Evolutionary conservation across 1,139 yeast genomes (phyloP).

Genomic region (Debaryomyces subglobosus): DNA sequence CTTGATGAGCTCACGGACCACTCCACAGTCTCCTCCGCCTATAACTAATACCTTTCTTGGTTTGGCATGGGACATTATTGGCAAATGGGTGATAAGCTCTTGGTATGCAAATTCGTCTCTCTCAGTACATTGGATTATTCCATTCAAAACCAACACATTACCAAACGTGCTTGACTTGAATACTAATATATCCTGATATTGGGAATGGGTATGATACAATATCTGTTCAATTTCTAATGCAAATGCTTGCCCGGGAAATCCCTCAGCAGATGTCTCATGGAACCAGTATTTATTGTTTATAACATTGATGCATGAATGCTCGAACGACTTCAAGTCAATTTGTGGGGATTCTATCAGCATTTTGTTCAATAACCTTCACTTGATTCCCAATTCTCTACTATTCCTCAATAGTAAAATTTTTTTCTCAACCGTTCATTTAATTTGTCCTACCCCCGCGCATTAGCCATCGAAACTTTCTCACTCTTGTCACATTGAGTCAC

Average conservation of each 20-base stretch:
- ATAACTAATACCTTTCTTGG: constrained; percentile 81
- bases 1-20: constrained; percentile 79
- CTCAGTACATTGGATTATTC: constrained; percentile 86
- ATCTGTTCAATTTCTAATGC: constrained; percentile 38
- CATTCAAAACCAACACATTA: constrained; percentile 82
- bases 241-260: constrained; percentile 51
- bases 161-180: constrained; percentile 79
- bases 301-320: constrained; percentile 31
- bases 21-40: constrained; percentile 97
- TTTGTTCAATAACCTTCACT: background rate
- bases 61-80: constrained; percentile 71
- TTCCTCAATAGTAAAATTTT: background rate
- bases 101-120: constrained; percentile 90
- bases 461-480: background rate
- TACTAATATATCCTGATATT: constrained; percentile 58
- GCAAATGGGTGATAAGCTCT: constrained; percentile 83
- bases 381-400: background rate
- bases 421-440: background rate
- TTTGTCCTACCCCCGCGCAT: constrained; percentile 1
- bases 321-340: constrained; percentile 20
- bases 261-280: constrained; percentile 36
- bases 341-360: constrained; percentile 9
- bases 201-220: constrained; percentile 39
- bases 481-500: background rate
- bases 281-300: constrained; percentile 42